phyloP scores from a whole-genome alignment of 1,284 basidiomycete genomes.

The Takashimella koratensis region DNA sequence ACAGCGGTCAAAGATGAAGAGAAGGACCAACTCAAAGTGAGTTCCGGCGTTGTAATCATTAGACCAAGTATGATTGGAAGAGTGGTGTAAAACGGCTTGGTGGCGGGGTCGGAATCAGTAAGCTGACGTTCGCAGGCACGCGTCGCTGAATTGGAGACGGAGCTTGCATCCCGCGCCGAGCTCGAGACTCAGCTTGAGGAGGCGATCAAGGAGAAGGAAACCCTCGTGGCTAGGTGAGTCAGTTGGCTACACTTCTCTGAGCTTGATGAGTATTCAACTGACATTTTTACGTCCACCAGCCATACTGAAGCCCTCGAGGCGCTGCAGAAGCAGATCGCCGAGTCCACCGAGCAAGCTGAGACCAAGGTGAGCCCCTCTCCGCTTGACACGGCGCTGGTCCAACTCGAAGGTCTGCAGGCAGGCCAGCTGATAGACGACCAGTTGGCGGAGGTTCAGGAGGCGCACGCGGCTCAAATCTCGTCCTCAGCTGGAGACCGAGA shows the following conservation, averaged over 20 bases:
- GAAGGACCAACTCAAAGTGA: conserved; percentile 14
- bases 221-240: conserved; percentile 32
- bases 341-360: not conserved
- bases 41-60: conserved; percentile 1
- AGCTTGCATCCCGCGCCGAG: conserved; percentile 14
- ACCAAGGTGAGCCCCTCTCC: not conserved
- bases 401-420: too few relatives aligned
- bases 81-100: too few relatives aligned
- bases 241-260: too few relatives aligned
- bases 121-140: conserved; percentile 4
- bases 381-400: too few relatives aligned
- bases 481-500: not conserved
- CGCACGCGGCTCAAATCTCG: too few relatives aligned
- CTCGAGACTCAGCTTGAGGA: conserved; percentile 21
- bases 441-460: too few relatives aligned
- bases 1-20: not conserved
- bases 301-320: conserved; percentile 2
- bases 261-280: not conserved
- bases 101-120: not conserved
- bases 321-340: not conserved
- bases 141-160: conserved; percentile 22
- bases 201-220: conserved; percentile 17
- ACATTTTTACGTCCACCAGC: conserved; percentile 5
- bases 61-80: too few relatives aligned
- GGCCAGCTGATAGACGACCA: too few relatives aligned